A percentile compares a stretch with the other conserved stretches of the same genome.
These are phyloP conservation scores for Solanum aculeatissimum DNA, from an alignment of 305 asterid genomes.

Conservation along the genomic window DNA sequence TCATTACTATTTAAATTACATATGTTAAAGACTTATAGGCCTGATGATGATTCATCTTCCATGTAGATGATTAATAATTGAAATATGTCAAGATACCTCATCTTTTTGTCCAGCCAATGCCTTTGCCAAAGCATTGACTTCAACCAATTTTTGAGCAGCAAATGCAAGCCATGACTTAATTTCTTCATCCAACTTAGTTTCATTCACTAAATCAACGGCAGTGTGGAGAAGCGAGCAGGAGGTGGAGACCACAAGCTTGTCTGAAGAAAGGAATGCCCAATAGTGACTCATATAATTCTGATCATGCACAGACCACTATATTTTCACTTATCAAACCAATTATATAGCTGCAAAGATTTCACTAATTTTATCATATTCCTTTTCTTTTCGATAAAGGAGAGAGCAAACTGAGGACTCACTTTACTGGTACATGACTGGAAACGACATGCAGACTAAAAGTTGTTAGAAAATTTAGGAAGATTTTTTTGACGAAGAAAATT, in stretches of 20 bases:
- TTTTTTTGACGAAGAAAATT: not conserved
- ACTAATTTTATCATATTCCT: not conserved
- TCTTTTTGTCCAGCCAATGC: constrained; percentile 40
- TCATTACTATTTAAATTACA: not conserved
- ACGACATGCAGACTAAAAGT: not conserved
- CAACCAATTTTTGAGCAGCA: constrained; percentile 52
- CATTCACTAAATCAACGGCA: constrained; percentile 55
- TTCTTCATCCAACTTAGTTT: constrained; percentile 44
- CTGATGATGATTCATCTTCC: not conserved
- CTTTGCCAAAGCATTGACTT: constrained; percentile 46
- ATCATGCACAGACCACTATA: not conserved
- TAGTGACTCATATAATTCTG: not conserved
- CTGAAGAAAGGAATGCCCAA: constrained; percentile 14
- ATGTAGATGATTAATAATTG: not conserved
- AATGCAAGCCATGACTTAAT: constrained; percentile 64
- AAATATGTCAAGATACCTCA: constrained; percentile 24
- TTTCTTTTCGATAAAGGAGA: not conserved
- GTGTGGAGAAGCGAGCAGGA: constrained; percentile 64
- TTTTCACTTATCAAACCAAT: not conserved
- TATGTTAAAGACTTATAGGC: not conserved
- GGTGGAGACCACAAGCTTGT: constrained; percentile 51
- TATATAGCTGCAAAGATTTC: not conserved
- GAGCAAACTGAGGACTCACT: not conserved
- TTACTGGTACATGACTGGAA: not conserved
- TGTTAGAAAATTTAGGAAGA: not conserved